Evolutionary conservation across 441 rosid species (phyloP), one percentile per base, ranked within the genome.

Genomic region (Bruguiera hainesii): DNA sequence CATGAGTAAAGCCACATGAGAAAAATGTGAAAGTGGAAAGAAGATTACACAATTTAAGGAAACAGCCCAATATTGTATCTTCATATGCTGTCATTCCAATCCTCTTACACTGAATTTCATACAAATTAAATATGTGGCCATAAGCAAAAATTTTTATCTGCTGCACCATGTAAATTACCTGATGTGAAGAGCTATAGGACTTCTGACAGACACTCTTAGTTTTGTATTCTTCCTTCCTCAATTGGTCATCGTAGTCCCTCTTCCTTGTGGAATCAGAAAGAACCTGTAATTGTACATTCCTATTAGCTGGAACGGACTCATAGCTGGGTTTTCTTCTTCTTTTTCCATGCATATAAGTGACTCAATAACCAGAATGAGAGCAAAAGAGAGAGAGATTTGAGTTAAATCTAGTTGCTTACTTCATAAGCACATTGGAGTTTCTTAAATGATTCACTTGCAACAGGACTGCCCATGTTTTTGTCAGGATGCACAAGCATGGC

Each of bases 401-500:
- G n/a, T 1, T 35, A n/a, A 13, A 63, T 28, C 42, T 11, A 50
- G 63, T 69, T 63, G 52, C 71, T 78, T 72, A 89, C 99, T 97
- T 96, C 99, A 71, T 83, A 96, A 70, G 98, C 99, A 80, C 96
- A 84, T 61, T 93, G 99, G 80, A 96, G 85, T 80, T 93, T 96
- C 87, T 96, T 93, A 80, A 96, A 96, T 37, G 99, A 91, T 78
- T 96, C 99, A 75, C 99, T 91, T 25, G 99, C 98, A 51, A 84
- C 72, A 46, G 97, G 82, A 82, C 88, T 96, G 71, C 99, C 98
- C 97, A 85, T 85, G 74, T 93, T 96, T 77, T 96, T 96, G 83
- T 93, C 99, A 8, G 99, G 99, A 87, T 96, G 99, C 63, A 96
- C 99, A 80, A 93, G 85, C 98, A 89, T 93, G 71, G 99, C 99